Evolutionary conservation across 768 basidiomycete species (phyloP), one percentile per base, ranked within the genome.

Genomic region (Scleroderma citrinum): DNA sequence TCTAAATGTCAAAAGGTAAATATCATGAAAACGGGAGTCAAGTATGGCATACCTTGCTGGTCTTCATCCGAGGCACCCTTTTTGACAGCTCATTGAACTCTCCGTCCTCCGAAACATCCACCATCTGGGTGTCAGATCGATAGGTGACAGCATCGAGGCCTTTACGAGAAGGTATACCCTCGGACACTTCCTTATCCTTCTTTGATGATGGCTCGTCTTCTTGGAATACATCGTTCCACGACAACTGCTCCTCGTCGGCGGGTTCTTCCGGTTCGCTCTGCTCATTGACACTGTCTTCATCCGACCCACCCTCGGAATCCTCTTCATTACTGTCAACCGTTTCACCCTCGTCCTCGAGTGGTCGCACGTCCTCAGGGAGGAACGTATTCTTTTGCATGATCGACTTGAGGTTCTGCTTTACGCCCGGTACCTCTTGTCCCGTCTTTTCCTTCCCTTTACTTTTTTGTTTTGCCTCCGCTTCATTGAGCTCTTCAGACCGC

Each of bases 311-410:
- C 10, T 29, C 40, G 23, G 40, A 16, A 29, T 64, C 70, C 29
- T 61, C 65, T 29, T 54, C 68, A 31, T 59, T 56, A 19, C 35
- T 60, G 14, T 50, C 62, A 32, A 7, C 30, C 14, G 31, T 12
- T 40, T 65, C 71, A 44, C 66, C 73, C 23, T 74, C 77, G 20
- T 72, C 75, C 17, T 86, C 83, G 55, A 88, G 51, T 17, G 81
- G 78, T 53, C 70, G 74, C n/a, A 87, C 76, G 68, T 96, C 92
- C 55, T 94, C 92, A 1, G 83, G 77, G 44, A 92, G 67, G 65
- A 94, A 95, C 26, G 81, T 77, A 60, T 90, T 91, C 75, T 89
- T 92, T 69, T 90, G 91, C 62, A 89, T 82, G 55, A 95, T 87
- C 34, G 89, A 84, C 38, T 85, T 81, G 55, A 95, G 68, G 56